Conservation (phyloP, 1,284 basidiomycete genomes). For the Ceratobasidium sp. region DNA sequence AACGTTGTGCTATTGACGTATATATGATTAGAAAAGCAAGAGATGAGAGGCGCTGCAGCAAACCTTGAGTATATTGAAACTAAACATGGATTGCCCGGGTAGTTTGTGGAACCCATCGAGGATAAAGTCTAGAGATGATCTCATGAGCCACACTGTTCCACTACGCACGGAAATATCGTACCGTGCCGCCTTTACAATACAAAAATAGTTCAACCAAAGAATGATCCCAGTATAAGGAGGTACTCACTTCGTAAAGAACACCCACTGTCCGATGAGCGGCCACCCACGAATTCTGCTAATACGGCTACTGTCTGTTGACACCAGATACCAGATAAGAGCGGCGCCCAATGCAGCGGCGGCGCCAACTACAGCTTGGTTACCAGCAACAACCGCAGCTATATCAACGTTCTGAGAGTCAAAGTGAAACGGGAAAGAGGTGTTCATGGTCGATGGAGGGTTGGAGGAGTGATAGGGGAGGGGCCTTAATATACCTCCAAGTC, state of each 20-base stretch:
- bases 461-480: too few species aligned
- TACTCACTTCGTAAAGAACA: slow-evolving; percentile 29
- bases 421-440: neutral
- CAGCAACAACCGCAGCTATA: neutral
- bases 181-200: slow-evolving; percentile 2
- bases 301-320: neutral
- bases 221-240: too few species aligned
- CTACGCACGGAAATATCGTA: neutral
- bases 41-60: too few species aligned
- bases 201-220: neutral
- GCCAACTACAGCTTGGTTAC: neutral
- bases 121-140: slow-evolving; percentile 5
- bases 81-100: neutral
- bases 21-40: too few species aligned
- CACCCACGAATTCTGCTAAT: slow-evolving; percentile 24
- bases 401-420: neutral
- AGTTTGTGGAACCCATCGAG: slow-evolving; percentile 10
- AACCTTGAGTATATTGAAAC: slow-evolving; percentile 15
- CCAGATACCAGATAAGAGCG: slow-evolving; percentile 28
- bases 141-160: neutral
- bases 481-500: too few species aligned
- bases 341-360: neutral
- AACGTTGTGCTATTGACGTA: slow-evolving; percentile 5
- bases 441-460: slow-evolving; percentile 1
- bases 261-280: slow-evolving; percentile 35